phyloP scores from a whole-genome alignment of 176 grass and related monocot species.

The Oryza meyeriana region DNA sequence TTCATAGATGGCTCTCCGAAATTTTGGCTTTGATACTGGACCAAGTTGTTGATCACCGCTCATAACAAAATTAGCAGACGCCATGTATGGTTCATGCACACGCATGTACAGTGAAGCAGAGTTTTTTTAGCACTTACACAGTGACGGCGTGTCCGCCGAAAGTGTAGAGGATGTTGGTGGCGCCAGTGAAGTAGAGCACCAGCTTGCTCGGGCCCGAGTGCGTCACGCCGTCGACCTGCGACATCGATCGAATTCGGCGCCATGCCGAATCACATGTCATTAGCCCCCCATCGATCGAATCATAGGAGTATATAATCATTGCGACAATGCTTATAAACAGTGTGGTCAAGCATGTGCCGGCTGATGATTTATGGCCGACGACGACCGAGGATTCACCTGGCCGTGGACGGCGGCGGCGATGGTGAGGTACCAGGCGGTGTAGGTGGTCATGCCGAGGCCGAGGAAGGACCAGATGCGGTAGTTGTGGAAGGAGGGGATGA shows the following conservation, averaged over 20 bases:
- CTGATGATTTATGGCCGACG: not conserved
- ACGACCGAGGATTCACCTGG: conserved; percentile 26
- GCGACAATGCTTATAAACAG: not conserved
- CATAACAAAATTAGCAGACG: not conserved
- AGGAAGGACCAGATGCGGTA: conserved; percentile 63
- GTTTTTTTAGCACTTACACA: conserved; percentile 35
- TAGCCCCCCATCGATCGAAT: not conserved
- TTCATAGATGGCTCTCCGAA: not conserved
- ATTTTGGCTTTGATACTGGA: not conserved
- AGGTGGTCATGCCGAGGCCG: conserved; percentile 58
- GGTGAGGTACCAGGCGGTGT: conserved; percentile 61
- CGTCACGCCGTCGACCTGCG: conserved; percentile 41
- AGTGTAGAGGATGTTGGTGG: conserved; percentile 65
- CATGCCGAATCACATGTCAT: not conserved
- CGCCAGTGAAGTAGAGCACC: conserved; percentile 58
- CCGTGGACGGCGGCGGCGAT: conserved; percentile 46
- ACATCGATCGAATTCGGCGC: not conserved
- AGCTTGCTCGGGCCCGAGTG: conserved; percentile 46
- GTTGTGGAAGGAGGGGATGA: conserved; percentile 66
- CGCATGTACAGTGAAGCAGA: not conserved
- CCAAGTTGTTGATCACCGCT: not conserved
- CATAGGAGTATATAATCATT: not conserved
- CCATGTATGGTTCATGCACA: not conserved
- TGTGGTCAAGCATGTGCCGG: not conserved
- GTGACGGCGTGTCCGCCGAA: conserved; percentile 57